Evolutionary conservation across 2,329 filamentous ascomycete species (phyloP), one percentile per base, ranked within the genome.

Genomic region (Raffaelea deltoideospora): DNA sequence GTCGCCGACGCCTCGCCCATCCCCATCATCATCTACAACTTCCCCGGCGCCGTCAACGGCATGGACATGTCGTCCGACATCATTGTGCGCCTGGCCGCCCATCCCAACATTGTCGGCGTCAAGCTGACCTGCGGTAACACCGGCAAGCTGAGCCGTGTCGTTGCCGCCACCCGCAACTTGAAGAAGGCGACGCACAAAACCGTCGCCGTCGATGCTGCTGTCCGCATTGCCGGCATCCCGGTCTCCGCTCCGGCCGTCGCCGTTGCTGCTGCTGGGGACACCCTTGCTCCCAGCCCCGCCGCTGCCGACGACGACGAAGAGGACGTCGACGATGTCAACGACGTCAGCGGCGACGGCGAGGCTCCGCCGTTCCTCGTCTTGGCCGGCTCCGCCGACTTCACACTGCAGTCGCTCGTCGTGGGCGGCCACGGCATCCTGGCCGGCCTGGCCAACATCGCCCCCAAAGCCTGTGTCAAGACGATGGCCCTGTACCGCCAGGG

Each of bases 71-170:
- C 67, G 36, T 79, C 73, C 0, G 74, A 79, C 47, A 53, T 64
- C 41, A 70, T 80, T 47, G 58, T 76, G 44, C 60, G 65, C 44
- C 59, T 80, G 32, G 58, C 74, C 27, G 57, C 65, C 33, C 74
- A 80, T 48, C 64, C 68, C 27, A 79, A 79, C 49, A 79, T 81
- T 43, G 71, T 72, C 34, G 76, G 76, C 41, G 74, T 73, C 50
- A 80, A 81, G 55, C 60, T 80, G 39, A 80, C 77, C 2, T 79
- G 74, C 50, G 77, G 76, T 37, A 80, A 80, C 52, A 79, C 76
- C 20, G 75, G 76, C 43, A 80, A 80, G 53, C 59, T 80, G 45
- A 80, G 76, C 38, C 76, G 61, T 51, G 69, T 70, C 43, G 74
- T 56, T 31, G 69, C 74, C 20, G 69, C 69, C 10, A 68, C 72